Percentiles rank a stretch among this genome's conserved stretches.
Evolutionary conservation across 805 yeast species (phyloP).

Genomic region (Schwanniomyces yamadae): DNA sequence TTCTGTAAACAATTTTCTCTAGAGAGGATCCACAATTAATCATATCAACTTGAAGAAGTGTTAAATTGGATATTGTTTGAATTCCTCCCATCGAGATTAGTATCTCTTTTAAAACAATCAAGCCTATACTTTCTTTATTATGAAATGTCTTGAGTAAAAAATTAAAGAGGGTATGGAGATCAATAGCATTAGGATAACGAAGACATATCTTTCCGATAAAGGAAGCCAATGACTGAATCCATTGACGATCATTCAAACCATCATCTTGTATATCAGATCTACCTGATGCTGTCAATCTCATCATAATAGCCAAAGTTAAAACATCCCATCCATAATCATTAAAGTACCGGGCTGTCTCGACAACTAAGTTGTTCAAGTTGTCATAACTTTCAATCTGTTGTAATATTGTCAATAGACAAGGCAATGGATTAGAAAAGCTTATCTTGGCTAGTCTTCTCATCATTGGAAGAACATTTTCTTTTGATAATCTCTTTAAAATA

Average conservation of each 20-base stretch:
- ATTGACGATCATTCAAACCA: slow-evolving; percentile 76
- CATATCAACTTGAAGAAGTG: slow-evolving; percentile 60
- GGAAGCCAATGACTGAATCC: slow-evolving; percentile 81
- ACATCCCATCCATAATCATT: slow-evolving; percentile 83
- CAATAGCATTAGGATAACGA: slow-evolving; percentile 51
- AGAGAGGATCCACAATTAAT: slow-evolving; percentile 65
- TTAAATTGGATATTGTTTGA: slow-evolving; percentile 64
- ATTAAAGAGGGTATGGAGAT: slow-evolving; percentile 58
- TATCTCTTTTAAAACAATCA: slow-evolving; percentile 66
- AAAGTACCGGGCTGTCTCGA: slow-evolving; percentile 74
- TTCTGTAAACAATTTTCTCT: slow-evolving; percentile 51
- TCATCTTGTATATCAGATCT: slow-evolving; percentile 68
- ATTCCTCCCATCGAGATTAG: slow-evolving; percentile 78
- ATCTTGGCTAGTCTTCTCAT: slow-evolving; percentile 72
- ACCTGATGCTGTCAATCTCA: slow-evolving; percentile 63
- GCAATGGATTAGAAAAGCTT: slow-evolving; percentile 74
- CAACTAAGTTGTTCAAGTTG: slow-evolving; percentile 75
- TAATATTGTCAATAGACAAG: slow-evolving; percentile 67
- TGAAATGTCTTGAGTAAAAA: slow-evolving; percentile 65
- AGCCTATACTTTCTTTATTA: slow-evolving; percentile 54
- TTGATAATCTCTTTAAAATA: slow-evolving; percentile 75
- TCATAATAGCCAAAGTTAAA: slow-evolving; percentile 67
- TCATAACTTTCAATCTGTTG: slow-evolving; percentile 90
- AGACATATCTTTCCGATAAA: slow-evolving; percentile 75
- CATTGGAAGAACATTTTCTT: slow-evolving; percentile 71